Base-by-base conservation (phyloP, 148 eudicot genomes). In the Vaccinium myrtillus region DNA sequence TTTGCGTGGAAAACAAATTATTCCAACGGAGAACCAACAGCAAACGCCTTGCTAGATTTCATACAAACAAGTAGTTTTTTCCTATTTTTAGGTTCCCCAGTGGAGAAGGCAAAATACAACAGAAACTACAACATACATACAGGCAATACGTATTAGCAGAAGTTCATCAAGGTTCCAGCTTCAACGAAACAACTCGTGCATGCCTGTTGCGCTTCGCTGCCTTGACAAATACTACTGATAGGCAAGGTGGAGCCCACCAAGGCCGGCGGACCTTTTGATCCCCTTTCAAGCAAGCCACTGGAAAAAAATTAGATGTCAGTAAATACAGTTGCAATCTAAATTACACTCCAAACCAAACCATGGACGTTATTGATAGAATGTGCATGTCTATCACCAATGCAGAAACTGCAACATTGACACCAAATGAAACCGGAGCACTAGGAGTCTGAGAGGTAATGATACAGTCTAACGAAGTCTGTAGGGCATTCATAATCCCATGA, bases 281-380 rank as follows among this genome's bases (percentile, higher is more conserved):
- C 78, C 99, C 99, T 90, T 93, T 96, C 94, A 96, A 90, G 90
- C 99, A 96, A 83, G 98, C 99, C 89, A 96, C 99, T 96, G 89
- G 67, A 79, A 23, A 85, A 86, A 6, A 79, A 36, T 23, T 39
- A 30, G 21, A 50, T 4, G 7, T 43, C 51, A 65, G 73, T 73
- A 69, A n/a, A 54, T 70, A 84, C 21, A 43, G 19, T n/a, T 25
- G 43, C 27, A 58, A 15, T 56, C 67, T 59, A 83, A 83, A 75
- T 55, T 16, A 54, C 15, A 11, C 3, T n/a, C 23, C 51, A 61
- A 39, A 53, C 11, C 7, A 25, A 50, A 36, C 4, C 6, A n/a
- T 49, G 49, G 18, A 73, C n/a, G 1, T 18, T 73, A 73, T 36
- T 14, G 15, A 4, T 4, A 25, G 27, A 77, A 50, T 21, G 23